Conservation (phyloP, 106 monocot genomes). For the Hemerocallis citrina region DNA sequence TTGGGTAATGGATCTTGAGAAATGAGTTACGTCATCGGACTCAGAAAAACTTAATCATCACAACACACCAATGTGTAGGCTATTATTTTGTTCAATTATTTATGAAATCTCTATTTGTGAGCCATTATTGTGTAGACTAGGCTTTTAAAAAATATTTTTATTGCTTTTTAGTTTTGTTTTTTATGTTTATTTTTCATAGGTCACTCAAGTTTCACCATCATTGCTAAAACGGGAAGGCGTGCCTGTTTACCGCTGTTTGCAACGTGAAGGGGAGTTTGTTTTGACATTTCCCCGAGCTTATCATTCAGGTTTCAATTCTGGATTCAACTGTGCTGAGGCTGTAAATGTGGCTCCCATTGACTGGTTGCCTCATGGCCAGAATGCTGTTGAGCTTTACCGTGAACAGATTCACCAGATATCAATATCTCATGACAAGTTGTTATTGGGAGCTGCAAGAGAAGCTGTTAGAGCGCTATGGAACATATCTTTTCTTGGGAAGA, state of each 20-base stretch:
- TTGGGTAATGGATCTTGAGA: too few relatives aligned
- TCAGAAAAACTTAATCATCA: not conserved
- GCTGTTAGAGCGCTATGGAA: constrained; percentile 78
- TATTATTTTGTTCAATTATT: not conserved
- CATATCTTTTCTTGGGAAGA: constrained; percentile 39
- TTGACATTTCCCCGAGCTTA: constrained; percentile 88
- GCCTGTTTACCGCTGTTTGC: constrained; percentile 65
- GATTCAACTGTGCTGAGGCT: constrained; percentile 90
- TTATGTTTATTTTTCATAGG: constrained; percentile 35
- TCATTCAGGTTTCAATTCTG: constrained; percentile 82
- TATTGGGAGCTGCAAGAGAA: constrained; percentile 81
- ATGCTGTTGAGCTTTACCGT: constrained; percentile 76
- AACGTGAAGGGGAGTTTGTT: constrained; percentile 77
- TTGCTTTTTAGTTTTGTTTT: not conserved
- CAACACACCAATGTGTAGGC: not conserved
- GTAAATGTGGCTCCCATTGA: constrained; percentile 89
- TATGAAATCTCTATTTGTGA: not conserved
- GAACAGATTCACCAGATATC: constrained; percentile 59
- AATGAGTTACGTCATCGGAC: not conserved
- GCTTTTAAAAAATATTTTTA: too few relatives aligned
- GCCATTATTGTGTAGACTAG: too few relatives aligned
- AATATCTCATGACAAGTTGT: constrained; percentile 81
- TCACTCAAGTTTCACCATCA: constrained; percentile 81
- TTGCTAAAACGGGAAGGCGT: constrained; percentile 67
- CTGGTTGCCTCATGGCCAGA: constrained; percentile 90